Percentiles rank a stretch among this genome's conserved stretches.
Evolutionary conservation across 139 green algal species (phyloP).

Genomic region (Ettlia oleoabundans): DNA sequence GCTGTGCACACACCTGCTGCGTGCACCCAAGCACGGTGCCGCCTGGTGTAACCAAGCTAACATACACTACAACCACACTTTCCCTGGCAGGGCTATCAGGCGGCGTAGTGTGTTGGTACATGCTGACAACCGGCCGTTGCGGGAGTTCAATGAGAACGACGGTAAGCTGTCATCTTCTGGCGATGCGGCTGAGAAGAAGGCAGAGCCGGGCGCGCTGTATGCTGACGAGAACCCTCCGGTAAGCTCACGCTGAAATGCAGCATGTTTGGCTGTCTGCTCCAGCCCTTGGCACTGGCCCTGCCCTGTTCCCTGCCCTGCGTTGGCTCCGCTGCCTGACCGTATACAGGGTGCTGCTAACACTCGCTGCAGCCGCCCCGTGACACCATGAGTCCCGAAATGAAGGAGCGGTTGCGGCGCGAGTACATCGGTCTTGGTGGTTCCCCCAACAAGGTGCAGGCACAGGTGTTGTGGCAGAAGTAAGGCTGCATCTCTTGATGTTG

Average conservation of each 20-base stretch:
- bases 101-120: background rate
- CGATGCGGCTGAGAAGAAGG: background rate
- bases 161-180: slow-evolving; percentile 1
- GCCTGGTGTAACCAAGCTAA: too few species aligned
- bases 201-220: background rate
- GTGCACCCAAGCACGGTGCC: too few species aligned
- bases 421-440: slow-evolving; percentile 44
- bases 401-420: slow-evolving; percentile 31
- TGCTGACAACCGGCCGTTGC: slow-evolving; percentile 1
- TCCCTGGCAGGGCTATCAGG: background rate
- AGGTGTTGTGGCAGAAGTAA: background rate
- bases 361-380: background rate
- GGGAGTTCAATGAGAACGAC: slow-evolving; percentile 19
- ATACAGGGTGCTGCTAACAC: background rate
- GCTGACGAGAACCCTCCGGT: slow-evolving; percentile 26
- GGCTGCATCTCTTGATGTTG: background rate
- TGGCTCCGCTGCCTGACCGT: too few species aligned
- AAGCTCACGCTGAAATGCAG: background rate
- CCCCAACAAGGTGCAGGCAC: slow-evolving; percentile 32
- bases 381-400: slow-evolving; percentile 41
- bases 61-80: too few species aligned
- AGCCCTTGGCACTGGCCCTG: too few species aligned
- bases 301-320: too few species aligned
- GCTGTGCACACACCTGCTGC: too few species aligned
- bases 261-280: too few species aligned